phyloP scores from a whole-genome alignment of 495 filamentous ascomycete genomes.

The Podospora anserina region DNA sequence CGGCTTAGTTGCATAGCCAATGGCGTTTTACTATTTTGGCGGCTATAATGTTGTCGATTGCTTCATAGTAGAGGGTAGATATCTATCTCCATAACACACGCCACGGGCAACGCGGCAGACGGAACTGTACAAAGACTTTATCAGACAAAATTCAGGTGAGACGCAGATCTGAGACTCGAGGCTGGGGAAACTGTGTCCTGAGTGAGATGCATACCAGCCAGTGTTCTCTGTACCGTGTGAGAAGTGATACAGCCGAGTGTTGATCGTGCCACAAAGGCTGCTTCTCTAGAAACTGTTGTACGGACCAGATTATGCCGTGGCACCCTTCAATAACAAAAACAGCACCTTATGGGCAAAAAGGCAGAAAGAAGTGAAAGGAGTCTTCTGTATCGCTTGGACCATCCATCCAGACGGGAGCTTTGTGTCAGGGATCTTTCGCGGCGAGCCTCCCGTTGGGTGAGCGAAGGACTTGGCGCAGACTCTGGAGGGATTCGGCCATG shows the following conservation, averaged over 20 bases:
- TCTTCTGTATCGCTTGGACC: neutral
- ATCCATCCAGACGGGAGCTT: neutral
- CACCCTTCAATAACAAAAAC: neutral
- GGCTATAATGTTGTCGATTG: neutral
- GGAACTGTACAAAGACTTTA: neutral
- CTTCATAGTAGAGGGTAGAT: neutral
- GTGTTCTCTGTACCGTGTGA: neutral
- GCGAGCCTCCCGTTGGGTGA: slow-evolving; percentile 4
- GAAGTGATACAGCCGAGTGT: neutral
- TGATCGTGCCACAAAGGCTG: neutral
- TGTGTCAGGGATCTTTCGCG: neutral
- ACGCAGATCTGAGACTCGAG: neutral
- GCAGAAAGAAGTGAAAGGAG: too few relatives aligned
- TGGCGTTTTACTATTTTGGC: slow-evolving; percentile 10
- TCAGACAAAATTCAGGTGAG: neutral
- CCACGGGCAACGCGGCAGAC: neutral
- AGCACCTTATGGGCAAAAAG: too few relatives aligned
- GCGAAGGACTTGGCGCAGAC: neutral
- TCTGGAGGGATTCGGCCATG: slow-evolving; percentile 1
- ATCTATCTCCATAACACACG: neutral
- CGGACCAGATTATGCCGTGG: neutral
- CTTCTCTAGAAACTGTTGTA: neutral
- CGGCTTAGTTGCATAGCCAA: slow-evolving; percentile 18
- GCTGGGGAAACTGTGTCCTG: neutral
- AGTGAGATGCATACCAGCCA: neutral